A percentile compares a stretch with the other conserved stretches of the same genome.
These are phyloP conservation scores for Wickerhamomyces chaumierensis DNA, from an alignment of 805 yeast genomes.

Conservation along the genomic window DNA sequence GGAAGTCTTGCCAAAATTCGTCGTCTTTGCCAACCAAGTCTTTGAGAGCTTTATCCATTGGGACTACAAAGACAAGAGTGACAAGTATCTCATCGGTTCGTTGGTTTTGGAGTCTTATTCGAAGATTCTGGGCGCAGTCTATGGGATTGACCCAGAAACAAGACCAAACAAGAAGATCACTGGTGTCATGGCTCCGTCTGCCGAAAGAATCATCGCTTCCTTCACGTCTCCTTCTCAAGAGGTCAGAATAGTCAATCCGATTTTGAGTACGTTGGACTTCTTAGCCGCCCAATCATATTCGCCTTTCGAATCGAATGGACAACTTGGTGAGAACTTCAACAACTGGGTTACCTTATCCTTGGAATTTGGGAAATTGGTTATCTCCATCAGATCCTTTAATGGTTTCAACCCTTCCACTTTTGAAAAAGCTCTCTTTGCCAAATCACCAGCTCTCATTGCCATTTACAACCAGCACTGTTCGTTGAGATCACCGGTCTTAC, in stretches of 20 bases:
- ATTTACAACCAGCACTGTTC: slow-evolving; percentile 39
- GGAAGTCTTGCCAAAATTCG: slow-evolving; percentile 42
- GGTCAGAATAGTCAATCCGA: slow-evolving; percentile 42
- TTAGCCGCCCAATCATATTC: no score
- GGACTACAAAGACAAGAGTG: slow-evolving; percentile 45
- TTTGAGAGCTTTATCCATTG: slow-evolving; percentile 69
- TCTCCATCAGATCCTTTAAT: slow-evolving; percentile 38
- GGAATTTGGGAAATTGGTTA: slow-evolving; percentile 42
- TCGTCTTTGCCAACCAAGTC: slow-evolving; percentile 47
- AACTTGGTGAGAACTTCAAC: slow-evolving; percentile 34
- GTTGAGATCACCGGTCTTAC: slow-evolving; percentile 40
- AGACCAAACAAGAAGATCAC: slow-evolving; percentile 31
- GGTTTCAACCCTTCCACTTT: slow-evolving; percentile 46
- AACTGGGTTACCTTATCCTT: slow-evolving; percentile 41
- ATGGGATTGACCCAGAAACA: slow-evolving; percentile 37
- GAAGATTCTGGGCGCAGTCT: slow-evolving; percentile 39
- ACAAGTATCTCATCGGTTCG: slow-evolving; percentile 52
- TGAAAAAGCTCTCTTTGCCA: slow-evolving; percentile 48
- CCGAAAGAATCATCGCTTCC: slow-evolving; percentile 37
- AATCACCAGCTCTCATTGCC: slow-evolving; percentile 44
- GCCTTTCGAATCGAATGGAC: slow-evolving; percentile 26
- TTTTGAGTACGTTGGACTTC: slow-evolving; percentile 38
- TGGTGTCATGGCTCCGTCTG: slow-evolving; percentile 37
- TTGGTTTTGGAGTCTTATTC: slow-evolving; percentile 42
- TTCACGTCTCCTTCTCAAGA: slow-evolving; percentile 46